Evolutionary conservation across 2,329 filamentous ascomycete genomes (phyloP).

Genomic region (Gnomoniopsis smithogilvyi): DNA sequence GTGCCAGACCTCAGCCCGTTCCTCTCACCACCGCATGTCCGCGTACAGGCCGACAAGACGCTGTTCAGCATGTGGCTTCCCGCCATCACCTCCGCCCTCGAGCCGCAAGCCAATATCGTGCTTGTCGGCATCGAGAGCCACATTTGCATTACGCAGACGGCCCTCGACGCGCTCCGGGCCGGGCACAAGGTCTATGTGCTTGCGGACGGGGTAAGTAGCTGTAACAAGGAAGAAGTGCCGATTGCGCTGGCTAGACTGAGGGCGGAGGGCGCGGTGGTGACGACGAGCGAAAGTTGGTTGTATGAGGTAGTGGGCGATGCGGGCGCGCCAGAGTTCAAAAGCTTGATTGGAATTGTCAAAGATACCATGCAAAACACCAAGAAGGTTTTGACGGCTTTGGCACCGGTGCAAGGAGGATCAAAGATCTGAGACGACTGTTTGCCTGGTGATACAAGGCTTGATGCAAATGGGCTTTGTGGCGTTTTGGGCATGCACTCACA

Average conservation of each 20-base stretch:
- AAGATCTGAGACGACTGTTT: conserved; percentile 45
- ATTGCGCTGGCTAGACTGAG: conserved; percentile 76
- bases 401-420: conserved; percentile 38
- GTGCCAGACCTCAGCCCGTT: conserved; percentile 65
- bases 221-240: conserved; percentile 76
- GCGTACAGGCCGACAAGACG: conserved; percentile 72
- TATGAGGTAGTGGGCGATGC: conserved; percentile 91
- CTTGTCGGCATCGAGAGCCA: conserved; percentile 91
- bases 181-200: conserved; percentile 84
- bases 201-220: conserved; percentile 85
- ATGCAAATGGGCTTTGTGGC: background rate
- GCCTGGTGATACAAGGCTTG: background rate
- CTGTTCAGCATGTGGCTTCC: conserved; percentile 85
- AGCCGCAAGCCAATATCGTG: conserved; percentile 52
- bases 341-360: conserved; percentile 74
- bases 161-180: conserved; percentile 70
- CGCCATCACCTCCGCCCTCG: conserved; percentile 47
- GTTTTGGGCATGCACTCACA: background rate
- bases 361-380: conserved; percentile 70
- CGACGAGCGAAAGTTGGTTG: conserved; percentile 83
- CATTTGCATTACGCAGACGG: conserved; percentile 92
- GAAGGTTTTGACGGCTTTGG: conserved; percentile 62
- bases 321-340: conserved; percentile 66
- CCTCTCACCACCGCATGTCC: conserved; percentile 43
- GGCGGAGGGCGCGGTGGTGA: conserved; percentile 68